A percentile compares a stretch with the other conserved stretches of the same genome.
phyloP scores from a whole-genome alignment of 1,139 yeast species.

The Protomyces arabidopsidicola region DNA sequence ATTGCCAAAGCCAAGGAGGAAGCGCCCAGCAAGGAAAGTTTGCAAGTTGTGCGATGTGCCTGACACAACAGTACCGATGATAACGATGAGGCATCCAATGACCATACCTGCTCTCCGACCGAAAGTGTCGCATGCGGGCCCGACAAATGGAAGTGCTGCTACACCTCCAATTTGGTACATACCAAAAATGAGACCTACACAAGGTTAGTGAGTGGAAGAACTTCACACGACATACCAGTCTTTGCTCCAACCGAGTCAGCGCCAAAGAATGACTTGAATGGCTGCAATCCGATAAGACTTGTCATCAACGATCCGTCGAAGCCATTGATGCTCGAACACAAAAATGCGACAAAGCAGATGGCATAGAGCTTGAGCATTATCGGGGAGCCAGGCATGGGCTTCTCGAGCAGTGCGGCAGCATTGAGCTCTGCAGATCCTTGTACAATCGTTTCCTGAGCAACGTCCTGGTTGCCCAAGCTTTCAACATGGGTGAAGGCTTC shows the following conservation, averaged over 20 bases:
- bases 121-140: conserved; percentile 43
- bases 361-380: not conserved
- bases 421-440: not conserved
- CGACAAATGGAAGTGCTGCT: conserved; percentile 36
- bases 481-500: not conserved
- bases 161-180: conserved; percentile 40
- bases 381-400: not conserved
- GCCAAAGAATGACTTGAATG: conserved; percentile 47
- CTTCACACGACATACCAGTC: conserved; percentile 41
- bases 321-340: conserved; percentile 38
- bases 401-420: not conserved
- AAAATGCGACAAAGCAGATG: not conserved
- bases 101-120: conserved; percentile 49
- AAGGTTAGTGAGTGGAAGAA: not conserved
- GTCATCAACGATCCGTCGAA: conserved; percentile 52
- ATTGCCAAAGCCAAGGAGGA: conserved; percentile 50
- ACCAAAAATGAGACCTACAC: conserved; percentile 48
- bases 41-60: conserved; percentile 45
- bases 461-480: not conserved
- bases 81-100: conserved; percentile 44
- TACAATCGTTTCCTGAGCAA: not conserved
- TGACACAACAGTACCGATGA: conserved; percentile 49
- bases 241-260: conserved; percentile 43
- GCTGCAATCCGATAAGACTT: conserved; percentile 38
- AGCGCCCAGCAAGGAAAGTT: conserved; percentile 48